Base-by-base conservation (phyloP, 768 basidiomycete species). In the Lactarius hatsudake region DNA sequence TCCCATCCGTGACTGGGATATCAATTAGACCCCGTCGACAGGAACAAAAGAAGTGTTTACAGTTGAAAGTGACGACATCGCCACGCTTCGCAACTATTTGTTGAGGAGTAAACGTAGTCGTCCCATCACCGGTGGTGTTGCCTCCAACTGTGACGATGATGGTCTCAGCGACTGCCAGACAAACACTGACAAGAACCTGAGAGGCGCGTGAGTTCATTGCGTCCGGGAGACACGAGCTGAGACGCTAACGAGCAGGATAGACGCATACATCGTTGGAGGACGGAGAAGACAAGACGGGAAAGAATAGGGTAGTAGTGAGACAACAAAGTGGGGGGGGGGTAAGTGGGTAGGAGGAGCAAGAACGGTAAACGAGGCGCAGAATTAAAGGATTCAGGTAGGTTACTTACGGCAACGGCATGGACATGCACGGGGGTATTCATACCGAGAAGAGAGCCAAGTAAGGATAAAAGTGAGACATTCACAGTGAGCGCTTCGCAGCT, bases 1-100 rank as follows among this genome's bases (percentile, higher is more conserved):
- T 73, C 30, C 72, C 73, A 23, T 2, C n/a, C 17, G 67, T 61
- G 54, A 36, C 82, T 84, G 75, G 82, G 73, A 81, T 84, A 59
- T 81, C 83, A 63, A 76, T 87, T 81, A 85, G 68, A n/a, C 55
- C n/a, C 57, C 51, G 23, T 36, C 51, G 43, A 60, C 55, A 53
- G 26, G 32, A 34, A 48, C 17, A 38, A 32, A 9, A 48, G 30
- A 23, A 23, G 20, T 5, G 72, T 79, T 66, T 72, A 85, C 84
- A 88, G 71, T 85, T 86, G 80, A 88, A 87, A 43, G 79, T 36
- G 65, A 88, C 81, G 17, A 76, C 75, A 69, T 87, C 86, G 38
- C 83, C 82, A 45, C 78, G 62, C 12, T 72, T 64, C 12, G 84
- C 87, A 28, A 62, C 71, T n/a, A 87, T 77, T 43, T 71, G 74